A percentile compares a stretch with the other conserved stretches of the same genome.
Evolutionary conservation across 345 rosid species (phyloP).

Genomic region (Aquilaria malaccensis): DNA sequence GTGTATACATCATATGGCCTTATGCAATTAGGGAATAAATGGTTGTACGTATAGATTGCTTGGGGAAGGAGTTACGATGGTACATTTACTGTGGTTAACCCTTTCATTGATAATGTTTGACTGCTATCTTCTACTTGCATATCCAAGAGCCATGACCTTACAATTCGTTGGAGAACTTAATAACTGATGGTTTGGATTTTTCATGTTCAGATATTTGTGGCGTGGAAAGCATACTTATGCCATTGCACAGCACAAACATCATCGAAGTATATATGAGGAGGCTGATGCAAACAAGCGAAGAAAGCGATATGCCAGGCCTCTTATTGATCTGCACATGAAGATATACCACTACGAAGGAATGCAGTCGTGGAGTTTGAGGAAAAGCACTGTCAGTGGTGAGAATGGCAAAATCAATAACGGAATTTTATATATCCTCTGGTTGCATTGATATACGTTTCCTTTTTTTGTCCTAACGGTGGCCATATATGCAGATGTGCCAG

Average conservation of each 20-base stretch:
- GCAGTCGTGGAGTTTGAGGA: conserved; percentile 85
- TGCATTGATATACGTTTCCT: not conserved
- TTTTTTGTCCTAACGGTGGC: not conserved
- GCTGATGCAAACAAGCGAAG: conserved; percentile 95
- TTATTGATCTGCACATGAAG: conserved; percentile 95
- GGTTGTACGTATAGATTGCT: too few species aligned
- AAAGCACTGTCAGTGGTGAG: conserved; percentile 73
- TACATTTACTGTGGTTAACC: too few species aligned
- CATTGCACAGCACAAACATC: conserved; percentile 93
- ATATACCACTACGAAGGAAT: conserved; percentile 81
- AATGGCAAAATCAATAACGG: not conserved
- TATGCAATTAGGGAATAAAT: too few species aligned
- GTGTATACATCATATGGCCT: too few species aligned
- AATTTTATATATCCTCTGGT: not conserved
- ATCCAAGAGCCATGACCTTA: too few species aligned
- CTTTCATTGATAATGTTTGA: too few species aligned
- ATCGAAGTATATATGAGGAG: conserved; percentile 78
- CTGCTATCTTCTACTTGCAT: too few species aligned
- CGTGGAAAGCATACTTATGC: conserved; percentile 88
- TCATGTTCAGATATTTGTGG: conserved; percentile 71
- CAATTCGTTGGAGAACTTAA: conserved; percentile 1
- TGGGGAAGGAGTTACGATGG: too few species aligned
- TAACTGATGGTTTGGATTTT: conserved; percentile 1
- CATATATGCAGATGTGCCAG: conserved; percentile 83
- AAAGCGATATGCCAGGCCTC: conserved; percentile 89